A percentile compares a stretch with the other conserved stretches of the same genome.
phyloP scores from a whole-genome alignment of 768 basidiomycete genomes.

The Mycena vitilis region DNA sequence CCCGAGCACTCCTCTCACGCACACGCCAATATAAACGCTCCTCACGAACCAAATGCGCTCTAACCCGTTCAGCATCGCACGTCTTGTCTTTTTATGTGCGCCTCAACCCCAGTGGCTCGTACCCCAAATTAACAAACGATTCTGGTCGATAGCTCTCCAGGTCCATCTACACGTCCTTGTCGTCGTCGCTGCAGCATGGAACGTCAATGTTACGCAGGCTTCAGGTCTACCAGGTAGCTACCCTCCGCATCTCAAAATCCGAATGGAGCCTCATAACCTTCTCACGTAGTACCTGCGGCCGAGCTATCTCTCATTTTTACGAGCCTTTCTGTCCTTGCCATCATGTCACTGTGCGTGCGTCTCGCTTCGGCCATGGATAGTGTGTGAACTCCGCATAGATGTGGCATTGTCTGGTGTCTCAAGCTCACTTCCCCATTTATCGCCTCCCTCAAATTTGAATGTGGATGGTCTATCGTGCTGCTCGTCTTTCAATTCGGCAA shows the following conservation, averaged over 20 bases:
- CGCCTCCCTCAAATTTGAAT: constrained; percentile 31
- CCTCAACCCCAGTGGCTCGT: background rate
- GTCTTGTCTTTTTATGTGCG: constrained; percentile 31
- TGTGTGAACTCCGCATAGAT: constrained; percentile 16
- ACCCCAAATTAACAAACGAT: background rate
- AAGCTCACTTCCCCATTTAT: constrained; percentile 28
- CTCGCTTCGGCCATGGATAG: background rate
- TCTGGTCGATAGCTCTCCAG: constrained; percentile 23
- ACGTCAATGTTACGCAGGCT: constrained; percentile 21
- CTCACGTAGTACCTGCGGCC: constrained; percentile 22
- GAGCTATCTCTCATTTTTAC: constrained; percentile 30
- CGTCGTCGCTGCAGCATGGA: constrained; percentile 31
- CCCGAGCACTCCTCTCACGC: background rate
- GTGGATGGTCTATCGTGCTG: constrained; percentile 19
- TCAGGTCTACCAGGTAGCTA: constrained; percentile 18
- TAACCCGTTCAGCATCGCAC: constrained; percentile 21
- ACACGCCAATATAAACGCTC: no score
- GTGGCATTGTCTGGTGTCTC: constrained; percentile 24
- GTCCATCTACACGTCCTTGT: constrained; percentile 27
- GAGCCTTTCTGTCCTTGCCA: constrained; percentile 24
- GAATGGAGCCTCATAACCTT: background rate
- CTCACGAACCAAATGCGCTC: constrained; percentile 28
- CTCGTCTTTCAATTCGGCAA: constrained; percentile 26
- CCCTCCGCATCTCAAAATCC: background rate
- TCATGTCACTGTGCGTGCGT: constrained; percentile 20